Evolutionary conservation across 306 rosid species (phyloP).

Genomic region (Citrullus mucosospermus): DNA sequence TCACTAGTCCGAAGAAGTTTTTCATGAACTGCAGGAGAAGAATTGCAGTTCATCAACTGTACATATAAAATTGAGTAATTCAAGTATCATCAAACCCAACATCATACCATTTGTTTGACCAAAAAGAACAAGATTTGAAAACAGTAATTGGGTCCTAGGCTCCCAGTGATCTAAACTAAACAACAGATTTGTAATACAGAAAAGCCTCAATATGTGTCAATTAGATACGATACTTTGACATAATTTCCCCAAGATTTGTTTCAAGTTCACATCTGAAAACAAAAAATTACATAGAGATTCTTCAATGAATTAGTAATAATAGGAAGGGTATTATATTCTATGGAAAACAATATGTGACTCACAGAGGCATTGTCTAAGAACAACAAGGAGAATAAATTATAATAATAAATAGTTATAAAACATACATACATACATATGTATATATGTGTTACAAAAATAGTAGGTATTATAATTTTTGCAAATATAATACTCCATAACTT

Average conservation of each 20-base stretch:
- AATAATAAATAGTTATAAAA: not conserved
- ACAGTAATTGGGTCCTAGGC: not conserved
- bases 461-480: no score
- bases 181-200: not conserved
- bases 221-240: not conserved
- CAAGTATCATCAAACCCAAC: not conserved
- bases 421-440: no score
- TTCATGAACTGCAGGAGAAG: slow-evolving; percentile 43
- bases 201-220: not conserved
- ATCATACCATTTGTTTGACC: not conserved
- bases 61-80: not conserved
- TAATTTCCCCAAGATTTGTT: not conserved
- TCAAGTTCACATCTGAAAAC: not conserved
- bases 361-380: not conserved
- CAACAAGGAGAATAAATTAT: not conserved
- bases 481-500: no score
- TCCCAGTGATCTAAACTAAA: not conserved
- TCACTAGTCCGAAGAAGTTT: slow-evolving; percentile 52
- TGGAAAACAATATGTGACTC: no score
- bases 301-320: not conserved
- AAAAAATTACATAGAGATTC: not conserved
- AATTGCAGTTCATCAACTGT: slow-evolving; percentile 5
- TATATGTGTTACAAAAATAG: no score
- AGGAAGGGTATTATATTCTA: not conserved
- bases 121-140: not conserved